These are phyloP conservation scores for Eucommia ulmoides DNA, from an alignment of 257 asterid genomes.

Conservation along the genomic window DNA sequence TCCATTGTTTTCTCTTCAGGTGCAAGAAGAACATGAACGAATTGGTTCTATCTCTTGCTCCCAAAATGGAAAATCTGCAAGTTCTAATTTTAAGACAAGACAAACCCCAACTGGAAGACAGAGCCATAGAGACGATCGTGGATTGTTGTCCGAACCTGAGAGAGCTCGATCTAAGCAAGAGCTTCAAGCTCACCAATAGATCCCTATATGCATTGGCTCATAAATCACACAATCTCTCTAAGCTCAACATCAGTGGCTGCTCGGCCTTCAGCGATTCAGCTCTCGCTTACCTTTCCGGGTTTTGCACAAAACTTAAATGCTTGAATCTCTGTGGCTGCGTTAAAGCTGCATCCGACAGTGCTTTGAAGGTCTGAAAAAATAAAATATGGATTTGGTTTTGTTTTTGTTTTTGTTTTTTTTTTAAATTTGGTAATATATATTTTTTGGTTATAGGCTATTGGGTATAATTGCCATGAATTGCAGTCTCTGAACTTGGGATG, in stretches of 20 bases:
- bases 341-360: constrained; percentile 70
- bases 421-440: not conserved
- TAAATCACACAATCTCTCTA: constrained; percentile 59
- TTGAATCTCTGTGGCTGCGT: constrained; percentile 92
- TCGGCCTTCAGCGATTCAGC: constrained; percentile 72
- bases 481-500: constrained; percentile 80
- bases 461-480: constrained; percentile 67
- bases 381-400: not conserved
- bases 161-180: constrained; percentile 90
- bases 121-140: constrained; percentile 57
- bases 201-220: constrained; percentile 71
- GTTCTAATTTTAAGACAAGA: constrained; percentile 67
- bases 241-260: constrained; percentile 90
- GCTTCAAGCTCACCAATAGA: constrained; percentile 63
- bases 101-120: constrained; percentile 67
- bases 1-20: constrained; percentile 33
- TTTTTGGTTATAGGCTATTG: constrained; percentile 53
- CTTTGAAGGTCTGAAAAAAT: constrained; percentile 47
- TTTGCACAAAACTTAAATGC: constrained; percentile 50
- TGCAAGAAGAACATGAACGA: constrained; percentile 89
- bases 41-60: constrained; percentile 56
- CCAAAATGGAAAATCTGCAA: constrained; percentile 67
- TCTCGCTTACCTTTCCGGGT: constrained; percentile 53
- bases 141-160: constrained; percentile 55
- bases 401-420: not conserved